Conservation (phyloP, 1,284 basidiomycete species). For the Papiliotrema terrestris region DNA sequence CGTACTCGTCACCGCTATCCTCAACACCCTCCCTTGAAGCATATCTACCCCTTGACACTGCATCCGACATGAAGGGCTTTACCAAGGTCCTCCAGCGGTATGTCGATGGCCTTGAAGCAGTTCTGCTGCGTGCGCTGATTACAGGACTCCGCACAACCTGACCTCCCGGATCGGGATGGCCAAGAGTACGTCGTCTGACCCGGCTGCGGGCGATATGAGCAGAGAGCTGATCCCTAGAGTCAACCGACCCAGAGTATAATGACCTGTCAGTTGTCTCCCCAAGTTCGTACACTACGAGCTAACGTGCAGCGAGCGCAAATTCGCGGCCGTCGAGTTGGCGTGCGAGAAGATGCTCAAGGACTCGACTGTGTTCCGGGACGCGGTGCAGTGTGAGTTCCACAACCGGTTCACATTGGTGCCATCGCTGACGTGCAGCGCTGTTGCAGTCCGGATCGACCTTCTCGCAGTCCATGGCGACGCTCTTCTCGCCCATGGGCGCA, state of each 20-base stretch:
- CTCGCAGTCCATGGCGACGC: constrained; percentile 66
- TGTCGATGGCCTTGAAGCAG: not conserved
- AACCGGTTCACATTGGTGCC: not conserved
- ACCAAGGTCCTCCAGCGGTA: constrained; percentile 26
- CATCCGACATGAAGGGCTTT: constrained; percentile 6
- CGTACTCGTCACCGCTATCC: constrained; percentile 2
- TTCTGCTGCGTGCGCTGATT: not conserved
- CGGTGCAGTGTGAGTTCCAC: constrained; percentile 63
- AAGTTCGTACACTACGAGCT: too few species aligned
- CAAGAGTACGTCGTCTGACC: constrained; percentile 64
- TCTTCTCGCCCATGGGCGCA: constrained; percentile 76
- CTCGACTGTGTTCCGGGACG: constrained; percentile 78
- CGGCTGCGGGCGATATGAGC: not conserved
- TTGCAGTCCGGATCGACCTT: constrained; percentile 75
- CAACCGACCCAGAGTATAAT: constrained; percentile 74
- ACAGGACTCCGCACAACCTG: constrained; percentile 77
- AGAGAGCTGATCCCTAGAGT: constrained; percentile 55
- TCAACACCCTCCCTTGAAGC: not conserved
- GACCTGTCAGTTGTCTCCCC: constrained; percentile 37
- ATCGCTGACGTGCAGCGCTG: constrained; percentile 57
- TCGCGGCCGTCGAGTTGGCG: constrained; percentile 71
- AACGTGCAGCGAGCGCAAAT: constrained; percentile 59
- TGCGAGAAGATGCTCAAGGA: constrained; percentile 91
- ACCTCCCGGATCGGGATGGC: constrained; percentile 81
- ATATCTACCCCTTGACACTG: not conserved